Base-by-base conservation (phyloP, 306 rosid species). In the Medicago arabica region DNA sequence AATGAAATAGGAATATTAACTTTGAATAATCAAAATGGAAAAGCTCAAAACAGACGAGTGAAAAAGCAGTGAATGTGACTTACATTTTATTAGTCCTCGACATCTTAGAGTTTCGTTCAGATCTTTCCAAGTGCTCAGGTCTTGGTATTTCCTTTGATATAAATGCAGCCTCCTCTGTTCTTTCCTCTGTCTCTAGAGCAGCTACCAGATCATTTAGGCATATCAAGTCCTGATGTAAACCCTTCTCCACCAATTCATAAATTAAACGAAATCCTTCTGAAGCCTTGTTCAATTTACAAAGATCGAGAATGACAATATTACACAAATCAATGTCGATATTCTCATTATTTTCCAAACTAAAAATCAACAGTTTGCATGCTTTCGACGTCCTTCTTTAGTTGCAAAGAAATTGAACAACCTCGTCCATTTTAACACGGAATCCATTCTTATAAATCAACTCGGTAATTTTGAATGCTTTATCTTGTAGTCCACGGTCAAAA, bases 221-320 rank as follows among this genome's bases (percentile, higher is more conserved):
- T 38, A 55, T 72, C 88, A 93, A 68, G 70, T 83, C 79, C 75
- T 84, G 85, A 84, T 84, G 83, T 47, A 87, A 86, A 51, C 83
- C 87, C 23, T 71, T 85, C 85, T 91, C 98, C 71, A 86, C 88
- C 77, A 89, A 75, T 63, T 78, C 87, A 72, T 84, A 88, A 85
- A 85, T 85, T 76, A 90, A 82, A 75, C 81, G 55, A 80, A 93
- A 93, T 55, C 96, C 98, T 86, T 91, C 98, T 13, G 83, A 67
- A 80, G 80, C 85, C 76, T 81, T 93, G 36, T 82, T 84, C 47
- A 46, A 59, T 74, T 86, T 76, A 78, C 97, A 83, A 65, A 93
- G 97, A 65, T 83, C 89, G 18, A 51, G 8, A 69, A 93, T 78
- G 36, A 89, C 88, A 15, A 65, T 60, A 81, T 84, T 69, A 75